phyloP scores from a whole-genome alignment of 1,139 yeast genomes.

The Pichia sp. region DNA sequence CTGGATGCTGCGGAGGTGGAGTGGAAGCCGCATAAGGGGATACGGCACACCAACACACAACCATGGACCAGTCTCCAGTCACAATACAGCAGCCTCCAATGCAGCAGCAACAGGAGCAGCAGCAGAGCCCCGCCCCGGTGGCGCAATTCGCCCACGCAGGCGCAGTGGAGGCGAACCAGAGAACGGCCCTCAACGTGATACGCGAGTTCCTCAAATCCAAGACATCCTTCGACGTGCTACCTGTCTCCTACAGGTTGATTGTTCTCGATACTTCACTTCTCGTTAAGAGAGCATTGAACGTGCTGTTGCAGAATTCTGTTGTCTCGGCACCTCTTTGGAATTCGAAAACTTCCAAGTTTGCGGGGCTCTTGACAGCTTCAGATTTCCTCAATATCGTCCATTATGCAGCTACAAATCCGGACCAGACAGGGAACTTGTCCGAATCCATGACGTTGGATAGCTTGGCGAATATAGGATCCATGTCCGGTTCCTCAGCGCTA shows the following conservation, averaged over 20 bases:
- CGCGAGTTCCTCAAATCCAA: constrained; percentile 79
- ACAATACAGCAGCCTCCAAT: neutral
- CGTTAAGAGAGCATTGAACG: constrained; percentile 86
- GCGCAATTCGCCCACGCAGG: too few species aligned
- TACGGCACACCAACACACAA: too few species aligned
- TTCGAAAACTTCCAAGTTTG: constrained; percentile 79
- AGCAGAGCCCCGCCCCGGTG: too few species aligned
- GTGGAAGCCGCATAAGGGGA: too few species aligned
- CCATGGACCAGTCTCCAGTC: neutral
- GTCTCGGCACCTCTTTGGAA: constrained; percentile 98
- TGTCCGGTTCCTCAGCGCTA: constrained; percentile 68
- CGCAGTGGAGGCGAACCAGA: constrained; percentile 42
- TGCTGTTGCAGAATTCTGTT: constrained; percentile 84
- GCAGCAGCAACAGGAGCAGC: too few species aligned
- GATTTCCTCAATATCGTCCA: constrained; percentile 96
- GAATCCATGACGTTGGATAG: constrained; percentile 85
- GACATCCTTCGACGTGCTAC: constrained; percentile 93
- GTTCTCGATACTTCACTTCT: constrained; percentile 89
- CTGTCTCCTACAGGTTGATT: constrained; percentile 88
- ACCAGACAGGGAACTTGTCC: constrained; percentile 53
- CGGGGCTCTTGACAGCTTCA: constrained; percentile 86
- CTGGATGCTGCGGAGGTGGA: too few species aligned
- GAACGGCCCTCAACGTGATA: constrained; percentile 67
- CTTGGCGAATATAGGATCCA: constrained; percentile 11
- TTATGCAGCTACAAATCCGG: constrained; percentile 88